These are phyloP conservation scores for Trichosphaerium sp. DNA, from an alignment of 78 protist species.

Conservation along the genomic window DNA sequence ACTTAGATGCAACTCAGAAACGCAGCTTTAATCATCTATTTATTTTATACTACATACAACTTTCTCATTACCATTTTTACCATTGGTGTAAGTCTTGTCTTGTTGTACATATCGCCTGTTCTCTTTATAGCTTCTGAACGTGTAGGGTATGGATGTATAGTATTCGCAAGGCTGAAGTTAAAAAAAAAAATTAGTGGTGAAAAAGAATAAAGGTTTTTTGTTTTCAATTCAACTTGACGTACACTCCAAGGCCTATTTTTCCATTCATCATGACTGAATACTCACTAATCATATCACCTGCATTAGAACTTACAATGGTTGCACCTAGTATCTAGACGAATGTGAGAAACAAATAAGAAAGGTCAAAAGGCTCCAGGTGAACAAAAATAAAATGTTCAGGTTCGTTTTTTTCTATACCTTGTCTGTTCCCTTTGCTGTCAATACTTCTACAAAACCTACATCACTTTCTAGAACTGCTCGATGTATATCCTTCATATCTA, in stretches of 20 bases:
- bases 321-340: conserved; percentile 53
- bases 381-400: no score
- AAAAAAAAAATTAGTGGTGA: no score
- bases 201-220: no score
- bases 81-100: conserved; percentile 8
- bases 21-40: no score
- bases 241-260: not conserved
- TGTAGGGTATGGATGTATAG: conserved; percentile 55
- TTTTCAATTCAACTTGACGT: no score
- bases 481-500: conserved; percentile 25
- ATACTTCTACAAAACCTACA: conserved; percentile 30
- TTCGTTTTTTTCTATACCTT: no score
- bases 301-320: conserved; percentile 40
- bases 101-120: conserved; percentile 6
- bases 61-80: no score
- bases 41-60: no score
- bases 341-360: no score
- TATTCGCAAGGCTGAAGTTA: conserved; percentile 2
- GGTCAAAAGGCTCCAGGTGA: no score
- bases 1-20: no score
- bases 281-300: conserved; percentile 54
- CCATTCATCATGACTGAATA: conserved; percentile 21
- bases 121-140: conserved; percentile 10
- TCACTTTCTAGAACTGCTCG: conserved; percentile 32
- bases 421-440: not conserved